These are phyloP conservation scores for Penicillium occitanis DNA, from an alignment of 2,329 filamentous ascomycete species.

Conservation along the genomic window DNA sequence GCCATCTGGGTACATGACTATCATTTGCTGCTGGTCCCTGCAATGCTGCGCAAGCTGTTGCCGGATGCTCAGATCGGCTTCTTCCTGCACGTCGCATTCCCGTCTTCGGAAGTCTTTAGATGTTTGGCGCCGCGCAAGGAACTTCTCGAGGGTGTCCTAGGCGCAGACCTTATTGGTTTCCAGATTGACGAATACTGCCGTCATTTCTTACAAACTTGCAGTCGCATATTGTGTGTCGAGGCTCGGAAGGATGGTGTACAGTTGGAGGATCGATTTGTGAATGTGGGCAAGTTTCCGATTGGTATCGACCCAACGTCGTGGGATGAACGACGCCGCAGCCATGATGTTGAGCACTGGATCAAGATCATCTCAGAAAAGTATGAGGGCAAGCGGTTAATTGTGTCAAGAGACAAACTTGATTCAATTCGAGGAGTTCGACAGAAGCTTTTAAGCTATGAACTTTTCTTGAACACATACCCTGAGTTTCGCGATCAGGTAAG, in stretches of 20 bases:
- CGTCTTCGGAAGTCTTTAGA: conserved; percentile 92
- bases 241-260: conserved; percentile 85
- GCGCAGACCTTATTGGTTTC: conserved; percentile 88
- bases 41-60: conserved; percentile 79
- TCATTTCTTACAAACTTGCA: conserved; percentile 95
- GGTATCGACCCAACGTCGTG: conserved; percentile 84
- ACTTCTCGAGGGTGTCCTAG: conserved; percentile 86
- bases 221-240: conserved; percentile 84
- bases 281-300: conserved; percentile 81
- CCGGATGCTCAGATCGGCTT: conserved; percentile 95
- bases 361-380: conserved; percentile 79
- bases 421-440: conserved; percentile 88
- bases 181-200: conserved; percentile 91
- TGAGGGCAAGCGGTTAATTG: conserved; percentile 83
- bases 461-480: conserved; percentile 92
- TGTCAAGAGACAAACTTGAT: conserved; percentile 91
- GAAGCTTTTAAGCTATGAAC: conserved; percentile 86
- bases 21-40: conserved; percentile 82
- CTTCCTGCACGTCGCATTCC: conserved; percentile 93
- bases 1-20: conserved; percentile 96
- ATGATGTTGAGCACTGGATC: conserved; percentile 76
- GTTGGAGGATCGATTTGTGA: conserved; percentile 88
- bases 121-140: conserved; percentile 85
- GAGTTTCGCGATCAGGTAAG: conserved; percentile 73
- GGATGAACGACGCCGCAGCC: conserved; percentile 66